Base-by-base conservation (phyloP, 768 basidiomycete genomes). In the Lactarius hatsudake region DNA sequence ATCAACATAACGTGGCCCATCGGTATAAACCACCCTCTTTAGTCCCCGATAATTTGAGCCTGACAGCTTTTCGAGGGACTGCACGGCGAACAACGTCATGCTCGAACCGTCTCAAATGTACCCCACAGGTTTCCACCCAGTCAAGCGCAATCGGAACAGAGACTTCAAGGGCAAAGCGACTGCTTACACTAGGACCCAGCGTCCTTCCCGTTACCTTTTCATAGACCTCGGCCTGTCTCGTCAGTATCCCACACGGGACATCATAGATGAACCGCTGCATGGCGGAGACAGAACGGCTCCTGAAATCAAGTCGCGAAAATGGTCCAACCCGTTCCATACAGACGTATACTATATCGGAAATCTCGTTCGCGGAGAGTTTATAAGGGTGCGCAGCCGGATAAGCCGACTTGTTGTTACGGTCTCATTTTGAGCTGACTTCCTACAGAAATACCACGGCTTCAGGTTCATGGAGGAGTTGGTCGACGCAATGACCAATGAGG, bases 231-330 rank as follows among this genome's bases (percentile, higher is more conserved):
- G 76, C 12, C 28, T 75, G 3, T 75, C 76, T 23, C 69, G 68
- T 30, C 69, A 59, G 3, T 76, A 76, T 32, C 20, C 26, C 3
- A 73, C 77, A 0, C 62, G 72, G 0, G 71, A 77, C 2, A 63
- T 79, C 0, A 68, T 62, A 0, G 78, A 76, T 34, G 26, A 64
- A 1, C 75, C 78, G 0, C 72, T 81, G 5, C 68, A 69, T 13
- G 84, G 82, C 1, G 82, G 78, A 2, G 83, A 86, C 70, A 77
- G 76, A 59, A 72, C 79, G 0, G 75, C 77, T 0, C 78, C 79
- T 7, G 78, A 79, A 69, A 76, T 75, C 59, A 64, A 69, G 2
- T 65, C 43, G 13, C 5, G 2, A 48, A 38, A 10, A 43, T 67
- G 67, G 12, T 71, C 61, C 59, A 72, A 79, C 54, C 78, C 78